phyloP scores from a whole-genome alignment of 2,329 filamentous ascomycete species.

The Diplodia seriata region DNA sequence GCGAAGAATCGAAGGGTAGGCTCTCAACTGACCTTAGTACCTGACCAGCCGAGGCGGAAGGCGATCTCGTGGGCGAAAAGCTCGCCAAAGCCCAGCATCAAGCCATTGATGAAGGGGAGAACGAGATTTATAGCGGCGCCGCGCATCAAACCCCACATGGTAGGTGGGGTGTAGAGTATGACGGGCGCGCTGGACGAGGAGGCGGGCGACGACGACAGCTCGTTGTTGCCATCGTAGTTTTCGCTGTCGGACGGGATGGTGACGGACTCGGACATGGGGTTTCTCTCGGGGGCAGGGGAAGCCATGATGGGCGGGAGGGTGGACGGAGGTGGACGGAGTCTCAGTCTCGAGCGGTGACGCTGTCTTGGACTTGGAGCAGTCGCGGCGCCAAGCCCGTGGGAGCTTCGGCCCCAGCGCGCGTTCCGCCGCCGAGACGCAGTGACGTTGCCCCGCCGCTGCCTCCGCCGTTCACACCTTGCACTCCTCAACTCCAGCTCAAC shows the following conservation, averaged over 20 bases:
- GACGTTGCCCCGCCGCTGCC: conserved; percentile 32
- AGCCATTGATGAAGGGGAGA: conserved; percentile 92
- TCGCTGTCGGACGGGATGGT: conserved; percentile 85
- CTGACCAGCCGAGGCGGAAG: conserved; percentile 90
- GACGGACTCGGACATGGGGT: conserved; percentile 68
- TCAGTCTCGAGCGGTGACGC: conserved; percentile 13
- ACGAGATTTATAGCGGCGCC: conserved; percentile 96
- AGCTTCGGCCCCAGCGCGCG: conserved; percentile 23
- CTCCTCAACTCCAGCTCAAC: conserved; percentile 14
- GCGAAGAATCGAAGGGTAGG: neutral
- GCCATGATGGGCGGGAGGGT: conserved; percentile 26
- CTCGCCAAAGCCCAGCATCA: conserved; percentile 98
- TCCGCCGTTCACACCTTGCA: neutral
- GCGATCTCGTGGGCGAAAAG: conserved; percentile 95
- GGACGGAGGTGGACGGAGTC: conserved; percentile 5
- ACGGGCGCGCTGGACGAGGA: conserved; percentile 70
- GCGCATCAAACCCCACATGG: conserved; percentile 81
- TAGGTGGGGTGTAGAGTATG: conserved; percentile 88
- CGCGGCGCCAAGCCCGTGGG: neutral
- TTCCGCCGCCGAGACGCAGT: conserved; percentile 12
- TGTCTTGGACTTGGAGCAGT: conserved; percentile 9
- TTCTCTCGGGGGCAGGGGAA: conserved; percentile 26
- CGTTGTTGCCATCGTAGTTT: conserved; percentile 71
- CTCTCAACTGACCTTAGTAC: conserved; percentile 75
- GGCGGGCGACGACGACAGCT: conserved; percentile 68